A percentile compares a stretch with the other conserved stretches of the same genome.
Evolutionary conservation across 2,329 filamentous ascomycete species (phyloP).

Genomic region (Xylariaceae sp.): DNA sequence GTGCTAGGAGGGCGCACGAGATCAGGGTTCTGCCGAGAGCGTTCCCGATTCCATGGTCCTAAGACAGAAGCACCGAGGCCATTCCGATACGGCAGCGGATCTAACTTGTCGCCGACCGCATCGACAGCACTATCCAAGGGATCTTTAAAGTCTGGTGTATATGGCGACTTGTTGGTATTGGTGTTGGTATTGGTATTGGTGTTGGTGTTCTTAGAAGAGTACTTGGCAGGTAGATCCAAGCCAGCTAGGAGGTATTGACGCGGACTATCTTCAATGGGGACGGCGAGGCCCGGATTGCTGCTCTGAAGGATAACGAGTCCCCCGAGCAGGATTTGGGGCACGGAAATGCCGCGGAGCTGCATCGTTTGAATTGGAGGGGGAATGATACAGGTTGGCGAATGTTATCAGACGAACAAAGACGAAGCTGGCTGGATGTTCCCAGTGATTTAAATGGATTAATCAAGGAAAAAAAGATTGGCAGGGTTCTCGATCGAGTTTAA

Average conservation of each 20-base stretch:
- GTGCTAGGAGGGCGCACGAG: slow-evolving; percentile 66
- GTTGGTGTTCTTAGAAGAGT: slow-evolving; percentile 31
- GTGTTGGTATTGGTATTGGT: no score
- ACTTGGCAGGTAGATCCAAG: slow-evolving; percentile 41
- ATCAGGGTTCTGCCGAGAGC: slow-evolving; percentile 65
- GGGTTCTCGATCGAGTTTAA: no score
- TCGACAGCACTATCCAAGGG: slow-evolving; percentile 60
- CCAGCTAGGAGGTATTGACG: slow-evolving; percentile 50
- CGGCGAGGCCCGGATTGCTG: slow-evolving; percentile 23
- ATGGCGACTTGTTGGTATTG: slow-evolving; percentile 39
- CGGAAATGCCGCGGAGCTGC: slow-evolving; percentile 16
- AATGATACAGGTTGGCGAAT: not conserved
- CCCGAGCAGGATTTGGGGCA: slow-evolving; percentile 22
- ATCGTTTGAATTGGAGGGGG: slow-evolving; percentile 6
- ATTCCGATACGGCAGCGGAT: slow-evolving; percentile 60
- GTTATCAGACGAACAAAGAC: no score
- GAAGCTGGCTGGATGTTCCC: no score
- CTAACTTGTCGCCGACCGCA: slow-evolving; percentile 51
- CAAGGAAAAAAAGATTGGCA: no score
- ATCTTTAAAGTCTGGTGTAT: slow-evolving; percentile 54
- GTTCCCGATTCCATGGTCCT: slow-evolving; percentile 63
- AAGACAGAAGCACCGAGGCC: slow-evolving; percentile 60
- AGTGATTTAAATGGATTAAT: no score
- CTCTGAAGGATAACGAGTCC: slow-evolving; percentile 20
- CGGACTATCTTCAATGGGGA: slow-evolving; percentile 44